Evolutionary conservation across 2,329 filamentous ascomycete species (phyloP).

Genomic region (Nemania bipapillata): DNA sequence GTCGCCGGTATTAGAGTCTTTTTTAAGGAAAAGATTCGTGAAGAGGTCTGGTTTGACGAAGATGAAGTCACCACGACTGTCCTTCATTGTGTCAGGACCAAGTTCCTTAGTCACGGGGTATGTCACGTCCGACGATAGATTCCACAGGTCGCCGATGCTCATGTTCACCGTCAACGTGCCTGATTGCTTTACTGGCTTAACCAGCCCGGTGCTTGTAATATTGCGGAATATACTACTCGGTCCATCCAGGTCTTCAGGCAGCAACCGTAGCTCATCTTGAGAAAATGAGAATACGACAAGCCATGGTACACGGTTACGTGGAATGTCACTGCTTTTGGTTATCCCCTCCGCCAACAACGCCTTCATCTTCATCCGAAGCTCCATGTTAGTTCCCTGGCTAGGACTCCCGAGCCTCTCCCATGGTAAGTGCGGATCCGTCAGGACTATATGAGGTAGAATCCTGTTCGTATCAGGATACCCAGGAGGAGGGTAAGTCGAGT

Average conservation of each 20-base stretch:
- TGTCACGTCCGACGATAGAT: conserved; percentile 12
- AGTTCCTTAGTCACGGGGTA: conserved; percentile 1
- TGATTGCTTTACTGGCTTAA: conserved; percentile 36
- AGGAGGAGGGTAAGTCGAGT: conserved; percentile 56
- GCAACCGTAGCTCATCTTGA: conserved; percentile 52
- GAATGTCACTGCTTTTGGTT: no score
- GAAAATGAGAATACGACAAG: conserved; percentile 54
- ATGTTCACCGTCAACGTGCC: conserved; percentile 42
- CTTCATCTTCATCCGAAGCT: conserved; percentile 17
- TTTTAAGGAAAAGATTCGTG: conserved; percentile 42
- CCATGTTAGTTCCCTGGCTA: background rate
- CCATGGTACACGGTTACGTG: conserved; percentile 53
- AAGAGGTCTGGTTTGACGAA: conserved; percentile 48
- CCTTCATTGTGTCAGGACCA: conserved; percentile 18
- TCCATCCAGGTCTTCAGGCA: conserved; percentile 13
- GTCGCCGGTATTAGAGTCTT: conserved; percentile 9
- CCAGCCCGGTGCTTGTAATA: conserved; percentile 31
- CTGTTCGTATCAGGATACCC: conserved; percentile 52
- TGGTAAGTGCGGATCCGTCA: conserved; percentile 57
- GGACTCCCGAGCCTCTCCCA: conserved; percentile 54
- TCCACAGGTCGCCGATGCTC: conserved; percentile 32
- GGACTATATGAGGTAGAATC: conserved; percentile 58
- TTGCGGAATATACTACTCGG: conserved; percentile 37
- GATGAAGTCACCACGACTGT: conserved; percentile 47
- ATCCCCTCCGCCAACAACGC: background rate